Evolutionary conservation across 495 filamentous ascomycete genomes (phyloP).

Genomic region (Penicillium angulare): DNA sequence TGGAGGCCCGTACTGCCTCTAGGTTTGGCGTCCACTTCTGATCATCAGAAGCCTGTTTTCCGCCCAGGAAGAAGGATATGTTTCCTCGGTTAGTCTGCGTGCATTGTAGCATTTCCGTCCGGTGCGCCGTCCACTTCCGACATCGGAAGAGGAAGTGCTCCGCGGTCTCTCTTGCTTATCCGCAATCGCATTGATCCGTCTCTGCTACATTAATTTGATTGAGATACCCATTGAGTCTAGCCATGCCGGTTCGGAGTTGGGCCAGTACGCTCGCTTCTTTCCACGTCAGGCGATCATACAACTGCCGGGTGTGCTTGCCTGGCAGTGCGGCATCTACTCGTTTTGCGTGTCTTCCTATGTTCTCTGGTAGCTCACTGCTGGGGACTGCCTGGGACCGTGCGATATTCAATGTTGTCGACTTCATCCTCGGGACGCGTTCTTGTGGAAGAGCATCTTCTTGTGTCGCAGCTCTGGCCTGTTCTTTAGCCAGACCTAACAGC

Average conservation of each 20-base stretch:
- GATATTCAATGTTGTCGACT: too few relatives aligned
- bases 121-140: slow-evolving; percentile 25
- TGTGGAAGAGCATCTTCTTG: slow-evolving; percentile 10
- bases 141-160: slow-evolving; percentile 39
- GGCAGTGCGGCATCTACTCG: slow-evolving; percentile 28
- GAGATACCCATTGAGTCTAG: too few relatives aligned
- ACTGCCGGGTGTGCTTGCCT: slow-evolving; percentile 15
- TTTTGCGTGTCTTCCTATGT: slow-evolving; percentile 25
- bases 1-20: too few relatives aligned
- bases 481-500: slow-evolving; percentile 18
- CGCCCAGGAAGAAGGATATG: slow-evolving; percentile 33
- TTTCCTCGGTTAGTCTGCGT: slow-evolving; percentile 29
- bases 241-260: too few relatives aligned
- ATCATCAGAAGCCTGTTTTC: slow-evolving; percentile 26
- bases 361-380: slow-evolving; percentile 12
- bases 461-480: slow-evolving; percentile 16
- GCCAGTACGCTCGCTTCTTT: slow-evolving; percentile 20
- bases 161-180: slow-evolving; percentile 28
- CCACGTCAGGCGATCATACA: slow-evolving; percentile 23
- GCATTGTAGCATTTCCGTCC: slow-evolving; percentile 31
- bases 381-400: slow-evolving; percentile 9
- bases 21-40: slow-evolving; percentile 30
- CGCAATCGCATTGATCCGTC: too few relatives aligned
- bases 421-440: slow-evolving; percentile 6
- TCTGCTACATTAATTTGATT: too few relatives aligned